Base-by-base conservation (phyloP, 495 filamentous ascomycete species). In the Annulohypoxylon moriforme region DNA sequence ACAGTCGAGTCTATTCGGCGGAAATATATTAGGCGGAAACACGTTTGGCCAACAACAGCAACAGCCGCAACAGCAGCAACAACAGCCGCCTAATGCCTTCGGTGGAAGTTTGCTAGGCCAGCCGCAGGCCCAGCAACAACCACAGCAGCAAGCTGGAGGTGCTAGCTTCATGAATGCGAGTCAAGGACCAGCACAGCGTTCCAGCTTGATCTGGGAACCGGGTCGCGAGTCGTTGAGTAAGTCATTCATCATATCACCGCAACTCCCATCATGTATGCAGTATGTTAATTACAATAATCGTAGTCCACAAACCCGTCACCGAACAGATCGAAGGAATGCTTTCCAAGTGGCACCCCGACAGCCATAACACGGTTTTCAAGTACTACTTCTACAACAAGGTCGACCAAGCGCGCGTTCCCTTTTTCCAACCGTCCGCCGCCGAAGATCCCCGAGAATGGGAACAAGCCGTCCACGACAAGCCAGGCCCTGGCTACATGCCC, bases 321-420 rank as follows among this genome's bases (percentile, higher is more conserved):
- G 93, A 96, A 68, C 95, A 98, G 80, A 93, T 98, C 56, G 80
- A 87, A 58, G 85, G 90, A 20, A 85, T 98, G 65, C 84, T 87
- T 44, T 85, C 90, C 34, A 97, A 97, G 84, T 99, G 96, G 96
- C 86, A 94, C 69, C 88, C 92, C 1, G 77, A 81, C 7, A 88
- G 84, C 74, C 88, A 86, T 10, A 84, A 88, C 67, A 97, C 93
- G 64, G 89, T 87, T 4, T 96, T 99, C 82, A 90, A 93, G 75
- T 84, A 91, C 60, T 98, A 99, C 78, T 92, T 98, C 78, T 99
- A 98, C 83, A 98, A 99, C 81, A 86, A 91, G 69, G 93, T 97
- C 60, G 88, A 89, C 16, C 89, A 94, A 70, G 88, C 92, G 18
- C 83, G 87, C 58, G 91, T 92, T 7, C 92, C 93, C 3, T 95